Evolutionary conservation across 345 rosid species (phyloP).

Genomic region (Viola odorata): DNA sequence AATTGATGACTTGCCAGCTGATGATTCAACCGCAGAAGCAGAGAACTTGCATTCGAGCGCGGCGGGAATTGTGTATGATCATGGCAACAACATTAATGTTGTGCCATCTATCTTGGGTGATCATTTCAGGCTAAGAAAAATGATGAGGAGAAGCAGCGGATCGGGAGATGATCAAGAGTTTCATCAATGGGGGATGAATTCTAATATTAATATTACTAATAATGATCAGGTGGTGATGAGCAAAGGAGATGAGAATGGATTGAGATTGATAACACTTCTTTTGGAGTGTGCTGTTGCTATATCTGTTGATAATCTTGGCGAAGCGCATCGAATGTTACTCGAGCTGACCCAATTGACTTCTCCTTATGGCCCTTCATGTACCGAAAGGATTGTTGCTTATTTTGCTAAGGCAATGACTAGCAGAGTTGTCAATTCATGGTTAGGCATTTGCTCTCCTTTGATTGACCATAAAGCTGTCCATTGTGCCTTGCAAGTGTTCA

Average conservation of each 20-base stretch:
- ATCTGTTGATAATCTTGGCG: constrained; percentile 57
- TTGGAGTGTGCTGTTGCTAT: constrained; percentile 62
- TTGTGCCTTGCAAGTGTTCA: constrained; percentile 46
- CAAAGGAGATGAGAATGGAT: constrained; percentile 36
- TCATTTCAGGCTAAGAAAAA: constrained; percentile 26
- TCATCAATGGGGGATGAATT: constrained; percentile 21
- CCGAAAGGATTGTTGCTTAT: constrained; percentile 64
- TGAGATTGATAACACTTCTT: constrained; percentile 41
- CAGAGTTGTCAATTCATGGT: constrained; percentile 63
- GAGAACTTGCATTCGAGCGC: constrained; percentile 22
- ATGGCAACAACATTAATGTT: constrained; percentile 3
- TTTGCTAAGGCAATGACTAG: constrained; percentile 62
- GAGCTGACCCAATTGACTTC: constrained; percentile 70
- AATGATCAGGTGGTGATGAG: not conserved
- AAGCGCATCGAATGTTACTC: constrained; percentile 54
- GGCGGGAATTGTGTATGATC: constrained; percentile 9
- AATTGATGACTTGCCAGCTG: constrained; percentile 44
- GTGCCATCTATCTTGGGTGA: constrained; percentile 18
- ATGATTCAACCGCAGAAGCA: not conserved
- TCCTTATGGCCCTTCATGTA: constrained; percentile 55
- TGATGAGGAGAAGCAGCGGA: constrained; percentile 9
- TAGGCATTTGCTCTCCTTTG: constrained; percentile 55
- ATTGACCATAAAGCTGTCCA: constrained; percentile 35
- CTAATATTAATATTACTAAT: constrained; percentile 6
- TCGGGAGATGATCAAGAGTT: constrained; percentile 3